Base-by-base conservation (phyloP, 441 rosid genomes). In the Populus hybrid region DNA sequence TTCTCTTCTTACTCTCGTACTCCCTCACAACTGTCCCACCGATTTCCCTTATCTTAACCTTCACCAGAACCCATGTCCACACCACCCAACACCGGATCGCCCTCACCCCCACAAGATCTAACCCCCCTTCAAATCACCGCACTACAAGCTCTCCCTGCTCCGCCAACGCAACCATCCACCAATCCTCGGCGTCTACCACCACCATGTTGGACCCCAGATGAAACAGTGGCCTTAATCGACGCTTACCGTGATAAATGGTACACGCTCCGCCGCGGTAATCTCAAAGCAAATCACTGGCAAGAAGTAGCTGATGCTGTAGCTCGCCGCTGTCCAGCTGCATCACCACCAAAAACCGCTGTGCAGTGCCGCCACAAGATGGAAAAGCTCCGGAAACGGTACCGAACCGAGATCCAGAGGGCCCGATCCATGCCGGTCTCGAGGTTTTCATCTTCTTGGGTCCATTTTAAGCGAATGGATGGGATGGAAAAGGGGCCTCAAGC, bases 321-420 rank as follows among this genome's bases (percentile, higher is more conserved):
- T 8, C 78, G 63, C 16, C 83, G 85, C 12, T 93, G 98, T 30
- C 95, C 98, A 28, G 76, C 83, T 11, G 94, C 87, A 14, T 77
- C 89, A 14, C 95, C 89, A 26, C 81, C 90, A 59, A 95, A 95
- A 82, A 93, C 97, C 1, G 92, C 97, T 36, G 97, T 95, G 38
- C 99, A 95, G 89, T 95, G 99, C 80, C 91, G 99, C 3, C 99
- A 95, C 83, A 93, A 95, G 93, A 95, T 95, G 98, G 99, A 95
- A 94, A 95, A 93, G 86, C 93, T 95, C 3, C 88, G 99, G 34
- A 92, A 95, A 80, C 86, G 97, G 67, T 93, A 95, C 67, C 88
- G 99, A 0, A 86, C 96, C 3, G 99, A 95, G 94, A 91, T 92
- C 81, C 99, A 95, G 87, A 82, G 99, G 4, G 92, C 97, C 28